These are phyloP conservation scores for Scheffersomyces quercinus DNA, from an alignment of 1,139 yeast genomes.

Conservation along the genomic window DNA sequence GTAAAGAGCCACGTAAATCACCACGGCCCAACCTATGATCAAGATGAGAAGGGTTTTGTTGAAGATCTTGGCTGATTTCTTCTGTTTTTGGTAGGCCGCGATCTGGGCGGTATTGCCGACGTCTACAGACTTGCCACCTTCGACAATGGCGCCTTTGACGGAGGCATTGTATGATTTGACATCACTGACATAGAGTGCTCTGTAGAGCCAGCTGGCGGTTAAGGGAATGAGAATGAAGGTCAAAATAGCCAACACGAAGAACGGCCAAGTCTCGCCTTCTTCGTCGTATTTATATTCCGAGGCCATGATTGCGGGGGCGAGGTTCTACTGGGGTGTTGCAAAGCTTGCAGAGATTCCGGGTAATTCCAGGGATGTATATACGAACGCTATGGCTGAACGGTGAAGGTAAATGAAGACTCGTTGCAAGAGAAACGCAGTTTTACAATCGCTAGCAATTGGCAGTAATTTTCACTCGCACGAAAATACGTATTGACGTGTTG, in stretches of 20 bases:
- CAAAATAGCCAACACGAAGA: constrained; percentile 76
- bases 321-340: too few relatives aligned
- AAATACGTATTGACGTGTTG: too few relatives aligned
- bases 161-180: constrained; percentile 23
- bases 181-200: constrained; percentile 23
- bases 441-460: too few relatives aligned
- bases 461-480: too few relatives aligned
- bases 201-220: constrained; percentile 50
- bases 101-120: constrained; percentile 48
- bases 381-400: too few relatives aligned
- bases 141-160: constrained; percentile 35
- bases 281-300: constrained; percentile 82
- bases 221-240: constrained; percentile 64
- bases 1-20: constrained; percentile 49
- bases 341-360: too few relatives aligned
- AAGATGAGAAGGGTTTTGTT: constrained; percentile 49
- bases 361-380: too few relatives aligned
- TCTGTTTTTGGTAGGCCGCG: constrained; percentile 38
- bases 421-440: too few relatives aligned
- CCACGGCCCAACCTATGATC: constrained; percentile 66
- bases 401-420: too few relatives aligned
- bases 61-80: constrained; percentile 39
- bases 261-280: constrained; percentile 94
- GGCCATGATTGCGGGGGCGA: constrained; percentile 22
- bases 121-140: constrained; percentile 27